phyloP scores from a whole-genome alignment of 176 grass and related monocot genomes.

The Phyllostachys edulis region DNA sequence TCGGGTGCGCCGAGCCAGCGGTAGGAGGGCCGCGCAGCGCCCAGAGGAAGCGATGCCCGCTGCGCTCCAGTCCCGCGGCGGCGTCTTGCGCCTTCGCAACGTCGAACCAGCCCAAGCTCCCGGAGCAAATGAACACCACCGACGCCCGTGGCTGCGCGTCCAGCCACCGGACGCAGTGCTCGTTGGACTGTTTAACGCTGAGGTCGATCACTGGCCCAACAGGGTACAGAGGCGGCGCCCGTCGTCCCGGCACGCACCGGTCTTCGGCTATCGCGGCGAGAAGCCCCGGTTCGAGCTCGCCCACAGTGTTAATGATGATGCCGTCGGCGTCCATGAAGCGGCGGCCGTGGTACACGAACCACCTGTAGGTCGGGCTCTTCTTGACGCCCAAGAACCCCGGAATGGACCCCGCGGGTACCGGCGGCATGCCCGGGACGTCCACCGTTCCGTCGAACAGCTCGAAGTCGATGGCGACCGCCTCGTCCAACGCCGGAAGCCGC shows the following conservation, averaged over 20 bases:
- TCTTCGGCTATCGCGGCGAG: constrained; percentile 26
- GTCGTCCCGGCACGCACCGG: neutral
- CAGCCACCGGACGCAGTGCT: constrained; percentile 42
- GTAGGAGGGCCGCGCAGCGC: constrained; percentile 9
- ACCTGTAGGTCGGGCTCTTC: constrained; percentile 1
- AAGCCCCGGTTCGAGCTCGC: constrained; percentile 5
- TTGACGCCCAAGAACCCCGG: constrained; percentile 6
- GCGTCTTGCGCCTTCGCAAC: constrained; percentile 3
- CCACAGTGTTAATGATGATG: constrained; percentile 40
- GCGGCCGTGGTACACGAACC: constrained; percentile 21
- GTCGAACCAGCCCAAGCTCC: constrained; percentile 35
- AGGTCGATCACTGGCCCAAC: constrained; percentile 19
- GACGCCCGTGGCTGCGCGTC: constrained; percentile 46
- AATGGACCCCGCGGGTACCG: constrained; percentile 28
- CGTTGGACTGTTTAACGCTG: neutral
- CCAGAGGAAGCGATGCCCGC: constrained; percentile 60
- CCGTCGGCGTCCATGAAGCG: constrained; percentile 40
- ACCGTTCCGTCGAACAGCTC: neutral
- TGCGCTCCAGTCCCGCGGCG: constrained; percentile 1
- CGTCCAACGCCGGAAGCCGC: neutral
- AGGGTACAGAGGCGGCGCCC: neutral
- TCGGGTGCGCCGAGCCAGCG: neutral
- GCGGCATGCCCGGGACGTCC: constrained; percentile 27
- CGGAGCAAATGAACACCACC: constrained; percentile 62
- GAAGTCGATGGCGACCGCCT: too few relatives aligned